phyloP scores from a whole-genome alignment of 441 rosid species.

The Bruguiera hainesii region DNA sequence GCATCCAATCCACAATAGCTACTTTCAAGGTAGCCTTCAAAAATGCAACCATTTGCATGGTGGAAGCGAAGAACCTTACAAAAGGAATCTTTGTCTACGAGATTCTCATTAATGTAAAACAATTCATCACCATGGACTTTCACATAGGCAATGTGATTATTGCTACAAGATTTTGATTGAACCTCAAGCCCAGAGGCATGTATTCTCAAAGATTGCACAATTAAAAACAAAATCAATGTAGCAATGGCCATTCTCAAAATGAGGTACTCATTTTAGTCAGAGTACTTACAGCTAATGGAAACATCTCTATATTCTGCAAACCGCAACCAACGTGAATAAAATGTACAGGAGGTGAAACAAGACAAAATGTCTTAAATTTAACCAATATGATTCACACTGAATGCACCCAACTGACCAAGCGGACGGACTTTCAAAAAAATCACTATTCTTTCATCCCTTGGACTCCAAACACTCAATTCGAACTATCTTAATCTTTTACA shows the following conservation, averaged over 20 bases:
- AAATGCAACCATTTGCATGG: conserved; percentile 42
- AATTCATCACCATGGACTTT: conserved; percentile 35
- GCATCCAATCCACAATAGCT: conserved; percentile 34
- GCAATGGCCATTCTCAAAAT: conserved; percentile 11
- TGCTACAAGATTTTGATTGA: conserved; percentile 49
- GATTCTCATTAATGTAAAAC: conserved; percentile 57
- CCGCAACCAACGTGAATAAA: no score
- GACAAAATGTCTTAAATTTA: no score
- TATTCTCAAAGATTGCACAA: conserved; percentile 36
- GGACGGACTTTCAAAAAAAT: not conserved
- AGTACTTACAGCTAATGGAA: not conserved
- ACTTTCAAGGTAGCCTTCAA: conserved; percentile 29
- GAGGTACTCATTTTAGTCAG: not conserved
- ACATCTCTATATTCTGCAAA: not conserved
- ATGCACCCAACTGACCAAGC: no score
- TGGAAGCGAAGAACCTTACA: conserved; percentile 54
- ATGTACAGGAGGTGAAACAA: no score
- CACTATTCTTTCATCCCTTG: not conserved
- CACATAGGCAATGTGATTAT: conserved; percentile 46
- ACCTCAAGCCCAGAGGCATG: conserved; percentile 36
- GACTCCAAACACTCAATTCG: not conserved
- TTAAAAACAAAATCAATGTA: conserved; percentile 37
- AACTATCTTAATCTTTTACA: not conserved
- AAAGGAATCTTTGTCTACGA: conserved; percentile 43
- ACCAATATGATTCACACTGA: no score